A percentile compares a stretch with the other conserved stretches of the same genome.
Evolutionary conservation across 371 early-diverging fungal species (phyloP).

Genomic region (Nematocida sp.): DNA sequence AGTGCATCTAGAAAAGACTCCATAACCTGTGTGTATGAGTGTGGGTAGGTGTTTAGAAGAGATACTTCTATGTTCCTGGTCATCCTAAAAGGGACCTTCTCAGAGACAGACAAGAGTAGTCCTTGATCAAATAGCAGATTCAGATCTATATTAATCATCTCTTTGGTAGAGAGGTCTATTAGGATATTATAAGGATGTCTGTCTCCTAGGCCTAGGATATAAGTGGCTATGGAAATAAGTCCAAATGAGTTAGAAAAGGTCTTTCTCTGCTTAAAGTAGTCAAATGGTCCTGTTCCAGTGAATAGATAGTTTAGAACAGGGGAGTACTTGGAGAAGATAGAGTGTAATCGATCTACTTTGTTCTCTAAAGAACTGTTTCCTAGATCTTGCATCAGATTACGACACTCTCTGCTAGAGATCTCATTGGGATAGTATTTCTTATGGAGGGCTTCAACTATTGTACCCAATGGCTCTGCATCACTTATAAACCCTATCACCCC

Average conservation of each 20-base stretch:
- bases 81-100: slow-evolving; percentile 88
- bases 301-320: slow-evolving; percentile 33
- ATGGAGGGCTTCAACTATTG: slow-evolving; percentile 12
- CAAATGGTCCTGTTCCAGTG: slow-evolving; percentile 59
- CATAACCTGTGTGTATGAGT: slow-evolving; percentile 19
- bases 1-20: slow-evolving; percentile 3
- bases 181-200: slow-evolving; percentile 92
- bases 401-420: background rate
- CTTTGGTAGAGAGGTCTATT: slow-evolving; percentile 80
- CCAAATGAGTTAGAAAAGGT: slow-evolving; percentile 85
- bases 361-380: background rate
- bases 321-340: background rate
- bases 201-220: slow-evolving; percentile 90
- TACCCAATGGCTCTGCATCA: slow-evolving; percentile 26
- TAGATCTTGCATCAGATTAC: background rate
- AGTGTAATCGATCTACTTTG: background rate
- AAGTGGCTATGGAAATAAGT: slow-evolving; percentile 94
- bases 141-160: slow-evolving; percentile 93
- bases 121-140: slow-evolving; percentile 90
- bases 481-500: slow-evolving; percentile 41
- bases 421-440: slow-evolving; percentile 3
- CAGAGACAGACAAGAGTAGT: slow-evolving; percentile 71
- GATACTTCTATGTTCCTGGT: slow-evolving; percentile 67
- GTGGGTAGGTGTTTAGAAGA: background rate
- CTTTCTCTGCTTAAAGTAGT: slow-evolving; percentile 69